phyloP scores from a whole-genome alignment of 768 basidiomycete genomes.

The Lentinus tigrinus region DNA sequence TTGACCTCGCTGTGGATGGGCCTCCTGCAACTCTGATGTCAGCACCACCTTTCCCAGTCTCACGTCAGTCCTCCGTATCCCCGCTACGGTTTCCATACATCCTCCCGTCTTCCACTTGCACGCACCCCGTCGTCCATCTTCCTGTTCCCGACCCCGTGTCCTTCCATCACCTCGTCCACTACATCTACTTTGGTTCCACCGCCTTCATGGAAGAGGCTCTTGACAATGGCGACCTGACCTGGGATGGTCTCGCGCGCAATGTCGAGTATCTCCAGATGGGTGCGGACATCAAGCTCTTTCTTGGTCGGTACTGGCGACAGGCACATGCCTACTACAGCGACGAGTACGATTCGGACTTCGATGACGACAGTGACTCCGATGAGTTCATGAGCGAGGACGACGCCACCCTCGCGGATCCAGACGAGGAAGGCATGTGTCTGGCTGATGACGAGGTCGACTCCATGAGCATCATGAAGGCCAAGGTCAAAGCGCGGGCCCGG shows the following conservation, averaged over 20 bases:
- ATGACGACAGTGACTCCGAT: slow-evolving; percentile 39
- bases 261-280: slow-evolving; percentile 84
- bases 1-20: slow-evolving; percentile 52
- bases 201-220: slow-evolving; percentile 67
- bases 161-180: slow-evolving; percentile 71
- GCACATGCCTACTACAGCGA: slow-evolving; percentile 31
- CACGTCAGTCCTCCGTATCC: slow-evolving; percentile 40
- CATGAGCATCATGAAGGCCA: slow-evolving; percentile 15
- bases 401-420: slow-evolving; percentile 18
- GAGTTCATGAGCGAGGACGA: slow-evolving; percentile 30
- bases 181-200: slow-evolving; percentile 80
- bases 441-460: slow-evolving; percentile 18
- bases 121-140: slow-evolving; percentile 69
- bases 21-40: slow-evolving; percentile 46
- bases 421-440: slow-evolving; percentile 18
- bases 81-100: slow-evolving; percentile 50
- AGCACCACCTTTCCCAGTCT: slow-evolving; percentile 37
- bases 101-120: slow-evolving; percentile 54
- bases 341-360: slow-evolving; percentile 34
- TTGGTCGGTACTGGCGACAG: slow-evolving; percentile 72
- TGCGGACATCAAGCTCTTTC: slow-evolving; percentile 72
- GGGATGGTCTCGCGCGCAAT: slow-evolving; percentile 88
- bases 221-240: slow-evolving; percentile 60
- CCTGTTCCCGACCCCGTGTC: slow-evolving; percentile 75
- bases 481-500: slow-evolving; percentile 11